Evolutionary conservation across 2,329 filamentous ascomycete species (phyloP), one percentile per base, ranked within the genome.

Genomic region (Epichloe uncinata): DNA sequence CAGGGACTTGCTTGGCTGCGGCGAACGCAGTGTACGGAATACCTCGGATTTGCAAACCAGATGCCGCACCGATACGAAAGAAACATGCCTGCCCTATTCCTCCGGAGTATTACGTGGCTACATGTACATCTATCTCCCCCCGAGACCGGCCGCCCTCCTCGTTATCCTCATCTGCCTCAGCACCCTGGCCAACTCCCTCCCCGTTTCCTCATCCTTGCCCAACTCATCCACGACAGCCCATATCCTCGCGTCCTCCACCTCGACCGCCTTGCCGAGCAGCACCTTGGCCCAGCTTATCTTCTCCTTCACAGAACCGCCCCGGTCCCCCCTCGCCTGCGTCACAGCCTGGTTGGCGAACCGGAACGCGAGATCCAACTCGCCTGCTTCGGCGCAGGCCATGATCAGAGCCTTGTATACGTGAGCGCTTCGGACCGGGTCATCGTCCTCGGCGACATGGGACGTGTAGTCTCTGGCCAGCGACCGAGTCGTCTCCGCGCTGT

Each of bases 281-380:
- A 55, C 54, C 51, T 56, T 54, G 20, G 63, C 52, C 64, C 64
- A 66, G n/a, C 33, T 41, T 5, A 58, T 45, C 1, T 48, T 42
- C 26, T 52, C 53, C 53, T 56, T 30, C 37, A 38, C 34, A 35
- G n/a, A 22, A 15, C 34, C 13, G 4, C 34, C 12, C 3, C 3
- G 44, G 3, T 9, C 13, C 1, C 4, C 47, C 3, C 22, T 33
- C 30, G 18, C 5, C 4, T 6, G 6, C 26, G 5, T 44, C 40
- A 57, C 50, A n/a, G 51, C 54, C 45, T 54, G 53, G 6, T 44
- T 45, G 13, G 61, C 59, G 43, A 65, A 63, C 15, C 59, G 60
- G 37, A 67, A 63, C 2, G 65, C 67, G 13, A 68, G 44, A 43
- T 66, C 62, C 43, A 65, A 53, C 44, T 67, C 63, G 2, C 55